Percentiles rank a stretch among this genome's conserved stretches.
Evolutionary conservation across 192 early-diverging fungal species (phyloP).

Genomic region (Geranomyces michiganensis): DNA sequence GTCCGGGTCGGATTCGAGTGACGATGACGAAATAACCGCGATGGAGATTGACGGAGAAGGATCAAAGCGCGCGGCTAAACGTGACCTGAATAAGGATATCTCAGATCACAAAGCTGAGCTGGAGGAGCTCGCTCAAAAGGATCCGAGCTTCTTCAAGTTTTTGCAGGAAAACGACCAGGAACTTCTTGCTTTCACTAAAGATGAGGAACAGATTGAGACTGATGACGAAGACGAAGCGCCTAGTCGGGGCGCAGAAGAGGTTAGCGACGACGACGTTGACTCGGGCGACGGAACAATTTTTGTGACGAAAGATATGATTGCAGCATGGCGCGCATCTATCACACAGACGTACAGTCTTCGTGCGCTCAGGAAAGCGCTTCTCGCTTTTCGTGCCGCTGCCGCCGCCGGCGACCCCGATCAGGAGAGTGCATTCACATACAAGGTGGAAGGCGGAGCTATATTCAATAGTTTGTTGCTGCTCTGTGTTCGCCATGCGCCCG

Average conservation of each 20-base stretch:
- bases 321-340: constrained; percentile 67
- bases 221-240: constrained; percentile 57
- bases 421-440: constrained; percentile 60
- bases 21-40: constrained; percentile 56
- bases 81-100: constrained; percentile 59
- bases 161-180: constrained; percentile 83
- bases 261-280: constrained; percentile 36
- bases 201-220: constrained; percentile 24
- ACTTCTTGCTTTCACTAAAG: constrained; percentile 74
- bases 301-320: constrained; percentile 76
- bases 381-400: constrained; percentile 85
- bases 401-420: constrained; percentile 73
- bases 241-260: constrained; percentile 47
- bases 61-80: constrained; percentile 16
- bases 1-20: constrained; percentile 44
- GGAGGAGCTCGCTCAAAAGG: constrained; percentile 79
- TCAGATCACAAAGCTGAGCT: constrained; percentile 78
- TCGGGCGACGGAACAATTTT: constrained; percentile 37
- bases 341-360: constrained; percentile 64
- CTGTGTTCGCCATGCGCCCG: constrained; percentile 69
- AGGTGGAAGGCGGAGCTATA: constrained; percentile 65
- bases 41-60: constrained; percentile 64
- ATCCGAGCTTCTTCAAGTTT: constrained; percentile 92
- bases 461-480: constrained; percentile 83
- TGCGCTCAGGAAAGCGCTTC: constrained; percentile 71